phyloP scores from a whole-genome alignment of 345 rosid genomes.

The Kandelia obovata region DNA sequence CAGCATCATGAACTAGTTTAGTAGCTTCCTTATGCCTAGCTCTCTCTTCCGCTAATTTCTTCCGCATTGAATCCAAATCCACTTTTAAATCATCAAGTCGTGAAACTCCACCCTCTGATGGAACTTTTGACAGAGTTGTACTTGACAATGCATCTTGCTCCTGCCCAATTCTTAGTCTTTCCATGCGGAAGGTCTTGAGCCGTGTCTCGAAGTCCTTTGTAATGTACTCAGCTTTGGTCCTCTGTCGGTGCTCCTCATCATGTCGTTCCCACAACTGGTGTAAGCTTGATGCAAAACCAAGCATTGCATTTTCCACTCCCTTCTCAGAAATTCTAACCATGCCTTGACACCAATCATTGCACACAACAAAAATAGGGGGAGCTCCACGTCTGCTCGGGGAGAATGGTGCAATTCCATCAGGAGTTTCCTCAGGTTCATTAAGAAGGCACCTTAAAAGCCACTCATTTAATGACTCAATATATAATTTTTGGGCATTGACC shows the following conservation, averaged over 20 bases:
- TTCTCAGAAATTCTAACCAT: constrained; percentile 64
- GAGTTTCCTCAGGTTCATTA: constrained; percentile 66
- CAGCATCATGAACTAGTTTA: constrained; percentile 64
- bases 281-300: constrained; percentile 58
- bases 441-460: constrained; percentile 77
- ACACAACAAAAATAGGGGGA: constrained; percentile 67
- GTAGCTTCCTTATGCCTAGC: constrained; percentile 67
- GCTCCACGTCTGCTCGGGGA: constrained; percentile 86
- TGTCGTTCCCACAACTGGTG: constrained; percentile 85
- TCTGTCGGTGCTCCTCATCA: constrained; percentile 72
- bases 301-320: constrained; percentile 57
- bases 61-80: constrained; percentile 83
- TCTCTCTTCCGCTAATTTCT: constrained; percentile 71
- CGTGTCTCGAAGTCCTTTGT: constrained; percentile 76
- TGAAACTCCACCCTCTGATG: constrained; percentile 64
- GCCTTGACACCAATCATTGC: constrained; percentile 91
- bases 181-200: constrained; percentile 50
- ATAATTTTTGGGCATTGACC: constrained; percentile 70
- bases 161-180: constrained; percentile 54
- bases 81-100: constrained; percentile 75
- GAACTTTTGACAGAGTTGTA: constrained; percentile 51
- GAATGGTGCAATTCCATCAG: constrained; percentile 80
- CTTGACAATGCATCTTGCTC: constrained; percentile 57
- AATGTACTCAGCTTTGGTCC: constrained; percentile 74
- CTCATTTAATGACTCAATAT: constrained; percentile 61